These are phyloP conservation scores for Mycena crocata DNA, from an alignment of 768 basidiomycete species.

Conservation along the genomic window DNA sequence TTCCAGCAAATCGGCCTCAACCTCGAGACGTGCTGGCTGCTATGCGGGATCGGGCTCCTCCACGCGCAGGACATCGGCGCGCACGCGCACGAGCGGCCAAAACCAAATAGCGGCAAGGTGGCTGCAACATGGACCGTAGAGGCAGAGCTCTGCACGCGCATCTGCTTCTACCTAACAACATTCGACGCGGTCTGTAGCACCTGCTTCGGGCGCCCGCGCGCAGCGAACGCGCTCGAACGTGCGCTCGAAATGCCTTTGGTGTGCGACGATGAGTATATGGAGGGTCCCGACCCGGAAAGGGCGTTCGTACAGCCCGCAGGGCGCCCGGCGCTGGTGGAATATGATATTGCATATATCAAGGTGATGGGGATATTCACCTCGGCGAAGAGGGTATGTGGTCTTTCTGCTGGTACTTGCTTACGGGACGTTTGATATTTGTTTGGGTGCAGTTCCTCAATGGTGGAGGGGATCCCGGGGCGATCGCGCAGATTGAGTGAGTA, in stretches of 20 bases:
- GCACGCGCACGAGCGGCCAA: constrained; percentile 54
- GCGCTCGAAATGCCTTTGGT: constrained; percentile 62
- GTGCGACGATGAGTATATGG: constrained; percentile 66
- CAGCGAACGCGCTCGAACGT: constrained; percentile 45
- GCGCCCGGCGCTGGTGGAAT: constrained; percentile 51
- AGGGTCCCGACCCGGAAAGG: constrained; percentile 47
- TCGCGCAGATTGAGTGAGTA: constrained; percentile 28
- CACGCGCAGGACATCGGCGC: constrained; percentile 59
- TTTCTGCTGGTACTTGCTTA: too few relatives aligned
- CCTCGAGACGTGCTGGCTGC: constrained; percentile 57
- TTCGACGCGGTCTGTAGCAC: constrained; percentile 46
- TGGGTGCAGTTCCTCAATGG: too few relatives aligned
- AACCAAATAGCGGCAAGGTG: too few relatives aligned
- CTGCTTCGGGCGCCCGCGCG: constrained; percentile 63
- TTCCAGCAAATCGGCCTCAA: constrained; percentile 53
- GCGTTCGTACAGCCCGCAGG: constrained; percentile 62
- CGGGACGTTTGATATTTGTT: too few relatives aligned
- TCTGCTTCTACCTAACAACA: constrained; percentile 43
- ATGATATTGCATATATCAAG: constrained; percentile 55
- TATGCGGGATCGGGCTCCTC: constrained; percentile 56
- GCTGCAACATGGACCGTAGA: constrained; percentile 56
- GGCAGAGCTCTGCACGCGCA: constrained; percentile 53
- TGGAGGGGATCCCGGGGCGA: too few relatives aligned
- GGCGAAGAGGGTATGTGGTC: too few relatives aligned
- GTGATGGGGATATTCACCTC: constrained; percentile 59